Evolutionary conservation across 805 yeast genomes (phyloP).

Genomic region (Brettanomyces bruxellensis): DNA sequence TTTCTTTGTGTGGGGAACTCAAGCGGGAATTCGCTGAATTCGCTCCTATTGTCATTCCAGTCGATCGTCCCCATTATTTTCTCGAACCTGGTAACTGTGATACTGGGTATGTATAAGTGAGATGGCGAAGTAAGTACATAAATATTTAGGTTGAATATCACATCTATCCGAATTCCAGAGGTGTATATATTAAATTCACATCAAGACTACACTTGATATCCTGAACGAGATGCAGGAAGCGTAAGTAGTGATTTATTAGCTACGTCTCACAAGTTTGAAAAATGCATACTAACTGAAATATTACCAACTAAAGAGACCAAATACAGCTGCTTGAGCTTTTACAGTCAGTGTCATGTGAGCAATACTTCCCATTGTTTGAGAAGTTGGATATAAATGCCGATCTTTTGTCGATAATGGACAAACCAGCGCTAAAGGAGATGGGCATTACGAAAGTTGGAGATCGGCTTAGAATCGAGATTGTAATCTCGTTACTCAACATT

Average conservation of each 20-base stretch:
- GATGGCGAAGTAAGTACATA: no score
- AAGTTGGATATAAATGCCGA: conserved; percentile 50
- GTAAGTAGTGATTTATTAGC: no score
- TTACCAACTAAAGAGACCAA: background rate
- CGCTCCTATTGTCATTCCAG: background rate
- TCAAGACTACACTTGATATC: no score
- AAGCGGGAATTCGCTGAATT: background rate
- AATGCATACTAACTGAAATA: background rate
- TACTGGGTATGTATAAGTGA: no score
- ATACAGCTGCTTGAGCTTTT: background rate
- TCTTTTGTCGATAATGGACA: conserved; percentile 51
- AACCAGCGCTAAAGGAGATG: conserved; percentile 55
- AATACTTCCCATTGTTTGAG: conserved; percentile 17
- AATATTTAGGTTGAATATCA: no score
- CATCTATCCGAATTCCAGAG: no score
- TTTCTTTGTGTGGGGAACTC: background rate
- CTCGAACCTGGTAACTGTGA: no score
- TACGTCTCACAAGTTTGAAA: no score
- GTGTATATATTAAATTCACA: no score
- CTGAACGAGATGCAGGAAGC: no score
- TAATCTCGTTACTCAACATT: conserved; percentile 38
- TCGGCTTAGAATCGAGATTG: conserved; percentile 56
- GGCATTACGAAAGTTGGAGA: conserved; percentile 81
- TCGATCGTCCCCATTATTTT: no score
- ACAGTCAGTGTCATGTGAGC: conserved; percentile 18